Evolutionary conservation across 495 filamentous ascomycete species (phyloP).

Genomic region (Aspergillus sclerotiicarbonarius): DNA sequence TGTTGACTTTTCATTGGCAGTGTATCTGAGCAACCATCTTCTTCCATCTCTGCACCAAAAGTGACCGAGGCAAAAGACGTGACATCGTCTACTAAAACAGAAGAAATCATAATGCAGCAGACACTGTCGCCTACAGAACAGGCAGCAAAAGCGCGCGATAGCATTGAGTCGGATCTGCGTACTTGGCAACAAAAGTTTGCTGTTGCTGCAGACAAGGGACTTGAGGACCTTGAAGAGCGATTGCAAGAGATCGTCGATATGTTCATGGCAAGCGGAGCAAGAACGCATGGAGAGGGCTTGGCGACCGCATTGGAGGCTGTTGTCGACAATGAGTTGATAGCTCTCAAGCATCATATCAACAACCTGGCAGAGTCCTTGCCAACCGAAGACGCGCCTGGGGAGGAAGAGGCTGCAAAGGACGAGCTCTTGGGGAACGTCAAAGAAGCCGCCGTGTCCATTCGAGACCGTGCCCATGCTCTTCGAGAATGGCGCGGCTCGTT

Average conservation of each 20-base stretch:
- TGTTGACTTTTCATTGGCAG: conserved; percentile 27
- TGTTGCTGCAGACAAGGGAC: conserved; percentile 74
- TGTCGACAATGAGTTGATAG: conserved; percentile 56
- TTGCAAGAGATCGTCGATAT: conserved; percentile 74
- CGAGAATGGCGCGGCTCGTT: conserved; percentile 75
- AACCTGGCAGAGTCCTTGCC: conserved; percentile 57
- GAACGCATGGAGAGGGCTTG: conserved; percentile 65
- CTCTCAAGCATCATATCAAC: conserved; percentile 66
- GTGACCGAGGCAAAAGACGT: conserved; percentile 19
- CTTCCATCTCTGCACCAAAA: conserved; percentile 18
- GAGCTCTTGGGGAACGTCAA: conserved; percentile 63
- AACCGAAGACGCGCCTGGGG: conserved; percentile 48
- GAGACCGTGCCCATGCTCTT: conserved; percentile 76
- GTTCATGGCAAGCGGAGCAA: conserved; percentile 62
- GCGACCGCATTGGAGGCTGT: conserved; percentile 67
- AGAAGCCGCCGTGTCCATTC: conserved; percentile 70
- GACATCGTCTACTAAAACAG: conserved; percentile 23
- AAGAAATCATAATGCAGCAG: conserved; percentile 17
- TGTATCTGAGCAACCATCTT: conserved; percentile 29
- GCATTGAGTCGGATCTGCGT: conserved; percentile 72
- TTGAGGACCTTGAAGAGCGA: conserved; percentile 64
- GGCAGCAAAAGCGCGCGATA: conserved; percentile 57
- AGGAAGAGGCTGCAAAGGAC: conserved; percentile 59
- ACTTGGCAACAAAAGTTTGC: conserved; percentile 85
- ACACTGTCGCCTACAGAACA: conserved; percentile 41